Conservation (phyloP, 2,329 filamentous ascomycete genomes). For the Botrytis sinoallii region DNA sequence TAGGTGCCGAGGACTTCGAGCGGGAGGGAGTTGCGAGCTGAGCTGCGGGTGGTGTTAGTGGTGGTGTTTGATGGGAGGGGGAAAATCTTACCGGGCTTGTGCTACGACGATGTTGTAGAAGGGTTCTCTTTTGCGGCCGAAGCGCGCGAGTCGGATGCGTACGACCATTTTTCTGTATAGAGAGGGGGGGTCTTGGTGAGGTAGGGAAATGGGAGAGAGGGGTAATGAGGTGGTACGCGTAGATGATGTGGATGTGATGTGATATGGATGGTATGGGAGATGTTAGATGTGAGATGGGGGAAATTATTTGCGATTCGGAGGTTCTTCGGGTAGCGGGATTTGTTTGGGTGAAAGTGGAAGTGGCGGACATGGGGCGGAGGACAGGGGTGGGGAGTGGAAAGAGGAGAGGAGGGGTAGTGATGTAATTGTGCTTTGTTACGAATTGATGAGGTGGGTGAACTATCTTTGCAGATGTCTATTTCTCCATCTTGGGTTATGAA, state of each 20-base stretch:
- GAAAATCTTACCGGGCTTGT: slow-evolving; percentile 70
- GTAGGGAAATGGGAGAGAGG: too few species aligned
- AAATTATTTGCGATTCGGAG: slow-evolving; percentile 7
- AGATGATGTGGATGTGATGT: too few species aligned
- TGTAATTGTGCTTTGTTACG: background rate
- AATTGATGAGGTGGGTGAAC: background rate
- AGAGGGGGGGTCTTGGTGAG: too few species aligned
- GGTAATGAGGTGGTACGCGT: too few species aligned
- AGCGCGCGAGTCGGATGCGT: slow-evolving; percentile 89
- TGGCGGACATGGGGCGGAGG: background rate
- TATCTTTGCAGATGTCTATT: background rate
- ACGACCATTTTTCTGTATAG: slow-evolving; percentile 67
- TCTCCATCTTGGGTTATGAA: too few species aligned
- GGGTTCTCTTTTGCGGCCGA: slow-evolving; percentile 82
- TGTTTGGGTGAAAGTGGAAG: background rate
- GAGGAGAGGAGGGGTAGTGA: background rate
- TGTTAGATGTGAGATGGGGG: background rate
- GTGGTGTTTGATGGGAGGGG: background rate
- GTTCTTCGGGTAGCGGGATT: slow-evolving; percentile 3
- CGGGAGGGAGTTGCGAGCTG: slow-evolving; percentile 81
- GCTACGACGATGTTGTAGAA: slow-evolving; percentile 98
- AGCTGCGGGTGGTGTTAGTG: slow-evolving; percentile 47
- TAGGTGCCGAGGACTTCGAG: slow-evolving; percentile 86
- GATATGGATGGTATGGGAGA: too few species aligned
- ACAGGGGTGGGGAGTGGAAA: background rate